These are phyloP conservation scores for Sphaerulina vaccinii DNA, from an alignment of 2,329 filamentous ascomycete genomes.

Conservation along the genomic window DNA sequence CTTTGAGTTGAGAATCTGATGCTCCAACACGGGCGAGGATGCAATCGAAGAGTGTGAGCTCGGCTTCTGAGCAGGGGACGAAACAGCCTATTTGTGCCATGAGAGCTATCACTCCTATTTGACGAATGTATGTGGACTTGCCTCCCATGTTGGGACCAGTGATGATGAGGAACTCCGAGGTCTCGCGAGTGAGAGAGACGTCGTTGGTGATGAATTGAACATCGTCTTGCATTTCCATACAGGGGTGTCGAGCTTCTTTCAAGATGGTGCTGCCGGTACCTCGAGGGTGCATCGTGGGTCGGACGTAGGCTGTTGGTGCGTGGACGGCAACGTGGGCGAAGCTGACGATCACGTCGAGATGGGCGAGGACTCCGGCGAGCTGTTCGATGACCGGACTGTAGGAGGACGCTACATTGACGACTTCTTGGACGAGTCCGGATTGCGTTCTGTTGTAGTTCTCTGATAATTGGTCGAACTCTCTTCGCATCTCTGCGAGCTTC, in stretches of 20 bases:
- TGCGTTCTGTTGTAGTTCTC: conserved; percentile 95
- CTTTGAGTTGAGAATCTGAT: conserved; percentile 94
- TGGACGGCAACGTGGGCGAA: conserved; percentile 92
- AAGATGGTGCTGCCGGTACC: conserved; percentile 85
- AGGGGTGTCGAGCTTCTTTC: conserved; percentile 92
- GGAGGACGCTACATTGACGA: conserved; percentile 87
- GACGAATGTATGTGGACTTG: conserved; percentile 96
- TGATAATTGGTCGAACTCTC: conserved; percentile 91
- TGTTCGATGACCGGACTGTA: conserved; percentile 92
- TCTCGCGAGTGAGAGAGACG: conserved; percentile 72
- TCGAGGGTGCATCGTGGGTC: conserved; percentile 84
- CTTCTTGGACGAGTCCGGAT: conserved; percentile 83
- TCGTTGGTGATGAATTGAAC: conserved; percentile 99
- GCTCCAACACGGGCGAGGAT: conserved; percentile 95
- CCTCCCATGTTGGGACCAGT: conserved; percentile 99
- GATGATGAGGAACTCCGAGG: conserved; percentile 91
- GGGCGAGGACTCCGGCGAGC: conserved; percentile 81
- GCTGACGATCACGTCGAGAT: conserved; percentile 91
- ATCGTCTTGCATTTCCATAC: conserved; percentile 98
- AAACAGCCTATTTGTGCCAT: conserved; percentile 98
- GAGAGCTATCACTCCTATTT: conserved; percentile 92
- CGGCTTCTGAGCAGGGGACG: conserved; percentile 85
- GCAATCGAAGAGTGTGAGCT: conserved; percentile 93
- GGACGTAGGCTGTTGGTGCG: conserved; percentile 85
- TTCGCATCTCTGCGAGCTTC: conserved; percentile 72